Conservation (phyloP, 345 rosid species). For the Pugionium dolabratum region DNA sequence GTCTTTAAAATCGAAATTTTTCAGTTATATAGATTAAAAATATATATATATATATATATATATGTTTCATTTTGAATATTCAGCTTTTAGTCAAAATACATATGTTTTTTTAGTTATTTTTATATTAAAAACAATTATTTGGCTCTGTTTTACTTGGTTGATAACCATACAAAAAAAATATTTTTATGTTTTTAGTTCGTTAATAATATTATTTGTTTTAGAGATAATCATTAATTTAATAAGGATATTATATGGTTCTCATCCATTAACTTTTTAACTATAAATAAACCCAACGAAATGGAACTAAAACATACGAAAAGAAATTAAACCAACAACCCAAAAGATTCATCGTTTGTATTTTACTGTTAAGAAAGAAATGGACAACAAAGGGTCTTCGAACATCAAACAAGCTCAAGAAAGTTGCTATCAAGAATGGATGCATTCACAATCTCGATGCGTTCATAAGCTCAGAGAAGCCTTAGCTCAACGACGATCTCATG, state of each 20-base stretch:
- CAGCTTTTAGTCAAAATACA: too few species aligned
- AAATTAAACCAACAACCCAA: slow-evolving; percentile 1
- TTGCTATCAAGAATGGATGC: slow-evolving; percentile 34
- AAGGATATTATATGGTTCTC: background rate
- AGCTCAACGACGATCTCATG: slow-evolving; percentile 14
- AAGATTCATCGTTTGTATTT: background rate
- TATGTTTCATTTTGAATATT: too few species aligned
- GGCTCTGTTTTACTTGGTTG: too few species aligned
- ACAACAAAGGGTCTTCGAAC: slow-evolving; percentile 16
- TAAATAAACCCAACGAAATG: slow-evolving; percentile 28
- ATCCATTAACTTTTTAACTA: background rate
- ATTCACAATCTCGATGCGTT: slow-evolving; percentile 25
- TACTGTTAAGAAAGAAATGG: slow-evolving; percentile 1
- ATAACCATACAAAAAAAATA: too few species aligned
- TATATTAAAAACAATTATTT: too few species aligned
- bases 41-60: too few species aligned
- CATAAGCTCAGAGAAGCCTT: slow-evolving; percentile 23
- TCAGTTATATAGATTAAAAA: too few species aligned
- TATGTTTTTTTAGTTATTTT: too few species aligned
- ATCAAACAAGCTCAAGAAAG: slow-evolving; percentile 33
- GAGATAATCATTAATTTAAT: slow-evolving; percentile 9
- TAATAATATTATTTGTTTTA: too few species aligned
- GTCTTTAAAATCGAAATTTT: too few species aligned
- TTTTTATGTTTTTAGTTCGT: background rate
- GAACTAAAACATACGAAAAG: background rate